Conservation (phyloP, 106 monocot genomes). For the Narthecium ossifragum region DNA sequence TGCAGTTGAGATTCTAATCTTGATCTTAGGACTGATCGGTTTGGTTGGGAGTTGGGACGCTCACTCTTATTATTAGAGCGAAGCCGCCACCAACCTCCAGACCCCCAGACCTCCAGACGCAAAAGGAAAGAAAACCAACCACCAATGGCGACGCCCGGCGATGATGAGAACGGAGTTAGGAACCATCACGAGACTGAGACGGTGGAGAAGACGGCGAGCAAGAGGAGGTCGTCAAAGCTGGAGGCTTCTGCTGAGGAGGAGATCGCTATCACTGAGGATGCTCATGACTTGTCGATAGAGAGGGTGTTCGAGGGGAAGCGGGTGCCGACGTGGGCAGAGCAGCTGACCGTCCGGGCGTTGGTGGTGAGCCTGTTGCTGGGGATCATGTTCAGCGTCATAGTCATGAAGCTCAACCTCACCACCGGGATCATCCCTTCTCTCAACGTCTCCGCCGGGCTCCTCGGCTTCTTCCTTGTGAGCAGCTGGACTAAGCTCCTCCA, state of each 20-base stretch:
- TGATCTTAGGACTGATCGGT: too few relatives aligned
- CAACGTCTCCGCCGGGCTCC: conserved; percentile 38
- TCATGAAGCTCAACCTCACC: conserved; percentile 41
- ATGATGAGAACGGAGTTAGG: too few relatives aligned
- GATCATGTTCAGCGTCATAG: conserved; percentile 28
- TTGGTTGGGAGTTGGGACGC: too few relatives aligned
- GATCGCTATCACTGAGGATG: background rate
- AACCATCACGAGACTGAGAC: too few relatives aligned
- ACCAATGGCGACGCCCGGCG: too few relatives aligned
- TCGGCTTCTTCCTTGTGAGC: conserved; percentile 46
- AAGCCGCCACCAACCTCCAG: too few relatives aligned
- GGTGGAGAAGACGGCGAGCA: too few relatives aligned
- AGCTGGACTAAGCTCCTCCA: conserved; percentile 23
- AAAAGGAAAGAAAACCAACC: too few relatives aligned
- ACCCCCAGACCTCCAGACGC: too few relatives aligned
- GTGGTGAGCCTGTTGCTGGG: background rate
- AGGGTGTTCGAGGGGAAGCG: background rate
- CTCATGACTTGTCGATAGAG: background rate
- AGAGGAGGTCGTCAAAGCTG: too few relatives aligned
- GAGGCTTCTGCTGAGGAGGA: background rate
- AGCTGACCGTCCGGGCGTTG: conserved; percentile 1
- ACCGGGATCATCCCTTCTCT: conserved; percentile 48
- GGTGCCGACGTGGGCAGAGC: conserved; percentile 5
- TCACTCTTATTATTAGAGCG: too few relatives aligned
- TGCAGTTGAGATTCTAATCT: too few relatives aligned